Evolutionary conservation across 176 grass and related monocot genomes (phyloP).

Genomic region (Dactylis glomerata): DNA sequence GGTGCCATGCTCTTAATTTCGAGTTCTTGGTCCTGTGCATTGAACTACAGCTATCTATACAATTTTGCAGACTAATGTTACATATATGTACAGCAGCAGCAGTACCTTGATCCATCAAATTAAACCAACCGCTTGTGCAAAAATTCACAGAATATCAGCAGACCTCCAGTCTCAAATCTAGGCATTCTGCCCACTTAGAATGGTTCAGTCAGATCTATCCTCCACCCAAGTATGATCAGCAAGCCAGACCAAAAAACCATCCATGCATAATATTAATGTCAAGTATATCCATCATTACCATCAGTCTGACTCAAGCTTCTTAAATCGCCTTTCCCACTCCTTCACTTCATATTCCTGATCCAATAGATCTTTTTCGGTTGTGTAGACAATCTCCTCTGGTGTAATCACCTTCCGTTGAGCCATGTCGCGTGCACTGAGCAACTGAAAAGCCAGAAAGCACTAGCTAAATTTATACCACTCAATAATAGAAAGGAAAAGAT

Average conservation of each 20-base stretch:
- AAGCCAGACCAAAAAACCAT: constrained; percentile 27
- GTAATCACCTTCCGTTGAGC: constrained; percentile 67
- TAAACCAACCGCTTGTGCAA: constrained; percentile 29
- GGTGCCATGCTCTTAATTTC: constrained; percentile 1
- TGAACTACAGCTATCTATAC: constrained; percentile 26
- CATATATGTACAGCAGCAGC: constrained; percentile 37
- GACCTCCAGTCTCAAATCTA: constrained; percentile 3
- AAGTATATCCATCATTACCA: constrained; percentile 22
- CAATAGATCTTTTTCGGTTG: constrained; percentile 65
- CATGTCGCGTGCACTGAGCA: constrained; percentile 90
- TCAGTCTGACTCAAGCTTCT: constrained; percentile 66
- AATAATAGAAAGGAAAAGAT: constrained; percentile 17
- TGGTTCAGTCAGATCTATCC: constrained; percentile 34
- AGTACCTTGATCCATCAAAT: background rate
- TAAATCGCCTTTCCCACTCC: constrained; percentile 81
- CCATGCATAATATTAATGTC: constrained; percentile 2
- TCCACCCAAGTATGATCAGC: constrained; percentile 34
- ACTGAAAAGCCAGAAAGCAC: constrained; percentile 46
- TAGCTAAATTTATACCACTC: constrained; percentile 12
- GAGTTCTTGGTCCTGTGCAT: background rate
- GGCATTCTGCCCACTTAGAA: constrained; percentile 24
- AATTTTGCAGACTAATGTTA: constrained; percentile 17
- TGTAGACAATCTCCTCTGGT: constrained; percentile 76
- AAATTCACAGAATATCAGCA: constrained; percentile 20
- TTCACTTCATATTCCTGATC: constrained; percentile 91